Conservation (phyloP, 2,329 filamentous ascomycete species). For the Fusarium sp. region DNA sequence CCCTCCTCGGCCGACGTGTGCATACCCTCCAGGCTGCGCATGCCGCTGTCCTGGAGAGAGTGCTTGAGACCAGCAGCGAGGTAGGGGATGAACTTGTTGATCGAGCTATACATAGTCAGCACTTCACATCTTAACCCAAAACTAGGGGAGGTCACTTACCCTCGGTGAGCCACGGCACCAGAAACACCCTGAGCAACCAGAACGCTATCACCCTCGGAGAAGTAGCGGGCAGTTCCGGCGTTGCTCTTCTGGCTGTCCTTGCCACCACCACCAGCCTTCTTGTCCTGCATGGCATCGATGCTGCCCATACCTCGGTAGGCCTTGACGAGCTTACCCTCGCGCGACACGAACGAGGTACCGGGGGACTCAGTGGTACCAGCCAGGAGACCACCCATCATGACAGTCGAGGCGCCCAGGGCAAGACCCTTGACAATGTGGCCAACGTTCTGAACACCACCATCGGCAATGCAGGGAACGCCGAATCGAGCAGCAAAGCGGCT, state of each 20-base stretch:
- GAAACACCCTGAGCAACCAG: conserved; percentile 97
- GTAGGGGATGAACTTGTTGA: conserved; percentile 96
- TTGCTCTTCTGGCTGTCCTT: conserved; percentile 82
- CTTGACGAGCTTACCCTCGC: conserved; percentile 97
- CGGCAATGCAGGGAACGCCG: conserved; percentile 96
- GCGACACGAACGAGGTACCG: conserved; percentile 93
- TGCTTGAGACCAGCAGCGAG: conserved; percentile 95
- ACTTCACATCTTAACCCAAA: neutral
- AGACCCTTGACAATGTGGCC: conserved; percentile 99
- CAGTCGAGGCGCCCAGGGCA: conserved; percentile 88
- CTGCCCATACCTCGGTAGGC: conserved; percentile 99
- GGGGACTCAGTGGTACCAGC: conserved; percentile 98
- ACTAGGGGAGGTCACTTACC: conserved; percentile 50
- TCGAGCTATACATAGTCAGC: conserved; percentile 64
- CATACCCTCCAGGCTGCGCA: conserved; percentile 78
- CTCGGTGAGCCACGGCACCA: conserved; percentile 80
- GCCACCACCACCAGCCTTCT: conserved; percentile 81
- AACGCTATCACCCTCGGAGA: conserved; percentile 94
- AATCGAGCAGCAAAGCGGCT: conserved; percentile 89
- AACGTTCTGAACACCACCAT: conserved; percentile 97
- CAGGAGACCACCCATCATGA: conserved; percentile 99
- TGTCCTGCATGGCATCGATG: conserved; percentile 99
- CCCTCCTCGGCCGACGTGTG: conserved; percentile 77
- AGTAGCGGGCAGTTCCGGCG: conserved; percentile 96
- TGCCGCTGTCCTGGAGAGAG: conserved; percentile 93